Conservation (phyloP, 164 flowering plant species). For the Stephania yunnanensis region DNA sequence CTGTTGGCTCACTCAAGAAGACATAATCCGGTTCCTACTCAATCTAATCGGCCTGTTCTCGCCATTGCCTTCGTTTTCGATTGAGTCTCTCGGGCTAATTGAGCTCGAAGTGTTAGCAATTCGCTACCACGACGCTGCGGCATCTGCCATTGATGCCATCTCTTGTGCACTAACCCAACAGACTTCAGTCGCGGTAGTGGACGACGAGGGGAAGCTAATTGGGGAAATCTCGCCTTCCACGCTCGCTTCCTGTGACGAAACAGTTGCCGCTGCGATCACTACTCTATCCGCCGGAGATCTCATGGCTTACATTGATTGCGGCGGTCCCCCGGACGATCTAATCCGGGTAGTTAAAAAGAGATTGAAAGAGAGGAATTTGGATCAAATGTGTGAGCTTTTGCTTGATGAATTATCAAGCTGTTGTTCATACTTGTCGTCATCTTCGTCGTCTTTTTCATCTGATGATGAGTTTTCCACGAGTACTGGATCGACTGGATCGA, state of each 20-base stretch:
- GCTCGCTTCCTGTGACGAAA: constrained; percentile 65
- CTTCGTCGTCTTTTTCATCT: constrained; percentile 30
- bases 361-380: constrained; percentile 43
- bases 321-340: constrained; percentile 70
- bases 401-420: constrained; percentile 18
- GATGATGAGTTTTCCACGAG: constrained; percentile 46
- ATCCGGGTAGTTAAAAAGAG: constrained; percentile 41
- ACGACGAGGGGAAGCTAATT: constrained; percentile 46
- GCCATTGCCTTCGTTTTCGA: constrained; percentile 49
- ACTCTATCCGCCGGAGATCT: constrained; percentile 79
- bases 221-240: constrained; percentile 89
- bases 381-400: constrained; percentile 45
- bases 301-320: constrained; percentile 83
- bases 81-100: constrained; percentile 58
- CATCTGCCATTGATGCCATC: constrained; percentile 42
- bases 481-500: constrained; percentile 3
- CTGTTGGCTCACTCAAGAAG: constrained; percentile 92
- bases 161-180: constrained; percentile 41
- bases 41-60: constrained; percentile 73
- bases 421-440: constrained; percentile 13
- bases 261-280: constrained; percentile 62
- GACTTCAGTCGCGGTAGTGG: constrained; percentile 75
- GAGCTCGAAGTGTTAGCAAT: constrained; percentile 31
- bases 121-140: constrained; percentile 59
- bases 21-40: constrained; percentile 64